Conservation (phyloP, 2,329 filamentous ascomycete genomes). For the Lasiodiplodia sp. region DNA sequence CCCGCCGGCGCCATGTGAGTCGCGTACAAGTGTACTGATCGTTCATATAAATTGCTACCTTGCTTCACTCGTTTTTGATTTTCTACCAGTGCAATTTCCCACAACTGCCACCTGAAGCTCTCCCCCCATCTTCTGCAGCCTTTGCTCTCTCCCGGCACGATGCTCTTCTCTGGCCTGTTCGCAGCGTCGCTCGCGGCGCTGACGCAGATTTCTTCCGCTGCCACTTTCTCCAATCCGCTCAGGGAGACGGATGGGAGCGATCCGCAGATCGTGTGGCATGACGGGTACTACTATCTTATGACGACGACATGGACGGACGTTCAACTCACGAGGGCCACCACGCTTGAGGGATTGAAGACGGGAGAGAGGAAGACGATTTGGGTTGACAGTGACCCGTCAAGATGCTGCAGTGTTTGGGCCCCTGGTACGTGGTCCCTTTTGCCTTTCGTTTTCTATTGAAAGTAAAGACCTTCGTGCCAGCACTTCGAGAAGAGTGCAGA, state of each 20-base stretch:
- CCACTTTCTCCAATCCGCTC: conserved; percentile 61
- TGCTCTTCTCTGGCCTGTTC: conserved; percentile 5
- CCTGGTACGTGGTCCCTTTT: conserved; percentile 20
- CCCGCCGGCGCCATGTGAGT: not conserved
- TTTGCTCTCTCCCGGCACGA: not conserved
- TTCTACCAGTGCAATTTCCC: not conserved
- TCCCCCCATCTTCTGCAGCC: not conserved
- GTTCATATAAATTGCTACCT: not conserved
- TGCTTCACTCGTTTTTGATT: not conserved
- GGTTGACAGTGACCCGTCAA: conserved; percentile 53
- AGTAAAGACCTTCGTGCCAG: no score
- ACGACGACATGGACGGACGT: conserved; percentile 65
- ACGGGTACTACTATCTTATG: conserved; percentile 65
- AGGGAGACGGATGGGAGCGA: conserved; percentile 59
- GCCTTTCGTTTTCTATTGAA: not conserved
- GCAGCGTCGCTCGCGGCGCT: conserved; percentile 7
- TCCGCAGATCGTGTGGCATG: conserved; percentile 60
- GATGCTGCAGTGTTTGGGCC: conserved; percentile 66
- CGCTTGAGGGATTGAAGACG: conserved; percentile 63
- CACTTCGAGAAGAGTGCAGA: no score
- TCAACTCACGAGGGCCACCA: conserved; percentile 61
- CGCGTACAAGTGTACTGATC: no score
- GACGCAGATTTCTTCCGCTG: conserved; percentile 33
- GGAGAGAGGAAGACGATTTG: conserved; percentile 61
- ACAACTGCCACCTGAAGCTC: not conserved